Base-by-base conservation (phyloP, 768 basidiomycete genomes). In the Cystobasidium onofrii region DNA sequence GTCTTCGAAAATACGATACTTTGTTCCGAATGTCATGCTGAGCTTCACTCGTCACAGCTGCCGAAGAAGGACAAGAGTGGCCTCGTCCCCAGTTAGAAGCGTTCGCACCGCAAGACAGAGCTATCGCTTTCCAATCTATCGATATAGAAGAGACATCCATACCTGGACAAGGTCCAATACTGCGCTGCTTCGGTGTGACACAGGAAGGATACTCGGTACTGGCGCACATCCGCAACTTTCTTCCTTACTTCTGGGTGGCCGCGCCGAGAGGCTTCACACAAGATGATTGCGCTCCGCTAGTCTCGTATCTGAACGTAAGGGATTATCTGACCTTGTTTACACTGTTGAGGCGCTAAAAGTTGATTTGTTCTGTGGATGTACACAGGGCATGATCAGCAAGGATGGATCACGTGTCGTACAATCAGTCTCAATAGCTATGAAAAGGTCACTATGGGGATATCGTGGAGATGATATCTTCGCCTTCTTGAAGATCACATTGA, bases 211-310 rank as follows among this genome's bases (percentile, higher is more conserved):
- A 98, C 80, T 97, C 94, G 72, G 90, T 98, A 1, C 85, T 97
- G 18, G 89, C 88, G 1, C 86, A 89, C 75, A 85, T 99, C 63
- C 88, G 85, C 1, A 87, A 87, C 39, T 97, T 96, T 80, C 81
- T 87, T 62, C 95, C 96, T 0, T 98, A 99, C 81, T 96, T 99
- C 81, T 99, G 92, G 78, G 82, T 98, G 50, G 85, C 91, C 1
- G 86, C 88, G 34, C 96, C 96, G 36, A 86, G 89, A 20, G 93
- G 93, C 0, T 92, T 97, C 76, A 82, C 84, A 34, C 83, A 85
- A 36, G 84, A 85, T 20, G 92, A 97, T 77, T 78, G 89, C 1
- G 83, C 82, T 1, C 81, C 88, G 0, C 88, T 99, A 78, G 83
- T 82, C 52, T 83, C 85, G 17, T 84, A 88, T 73, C 80, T 99